Evolutionary conservation across 768 basidiomycete genomes (phyloP).

Genomic region (Mycena crocata): DNA sequence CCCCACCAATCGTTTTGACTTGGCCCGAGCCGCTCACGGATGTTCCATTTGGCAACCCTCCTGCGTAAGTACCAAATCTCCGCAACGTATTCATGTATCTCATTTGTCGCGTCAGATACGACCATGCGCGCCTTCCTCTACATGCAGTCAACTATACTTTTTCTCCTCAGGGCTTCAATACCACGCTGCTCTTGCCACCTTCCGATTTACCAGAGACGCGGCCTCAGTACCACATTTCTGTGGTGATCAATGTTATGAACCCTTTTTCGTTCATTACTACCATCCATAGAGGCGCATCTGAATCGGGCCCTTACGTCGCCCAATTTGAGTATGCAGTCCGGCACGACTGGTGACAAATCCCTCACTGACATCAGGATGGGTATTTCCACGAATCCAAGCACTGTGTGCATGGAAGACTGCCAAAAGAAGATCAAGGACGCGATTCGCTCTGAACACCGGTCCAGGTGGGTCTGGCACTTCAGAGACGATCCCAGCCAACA

Average conservation of each 20-base stretch:
- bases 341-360: background rate
- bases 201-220: constrained; percentile 30
- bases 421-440: constrained; percentile 15
- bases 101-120: background rate
- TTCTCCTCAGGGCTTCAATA: constrained; percentile 11
- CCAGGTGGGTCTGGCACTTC: constrained; percentile 16
- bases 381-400: constrained; percentile 26
- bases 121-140: constrained; percentile 2
- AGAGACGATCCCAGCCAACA: constrained; percentile 12
- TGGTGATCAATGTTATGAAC: constrained; percentile 50
- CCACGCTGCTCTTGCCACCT: constrained; percentile 38
- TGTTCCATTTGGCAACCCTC: background rate
- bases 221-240: constrained; percentile 46
- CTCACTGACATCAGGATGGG: constrained; percentile 25
- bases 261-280: constrained; percentile 51
- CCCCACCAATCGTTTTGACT: constrained; percentile 5
- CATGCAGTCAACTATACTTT: constrained; percentile 11
- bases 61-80: background rate
- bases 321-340: constrained; percentile 48
- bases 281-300: constrained; percentile 42
- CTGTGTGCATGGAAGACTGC: constrained; percentile 11
- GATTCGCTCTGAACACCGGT: background rate
- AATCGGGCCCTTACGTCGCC: constrained; percentile 43
- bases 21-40: background rate
- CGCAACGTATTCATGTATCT: background rate